phyloP scores from a whole-genome alignment of 2,329 filamentous ascomycete genomes.

The Ceratocystis alfenasii region DNA sequence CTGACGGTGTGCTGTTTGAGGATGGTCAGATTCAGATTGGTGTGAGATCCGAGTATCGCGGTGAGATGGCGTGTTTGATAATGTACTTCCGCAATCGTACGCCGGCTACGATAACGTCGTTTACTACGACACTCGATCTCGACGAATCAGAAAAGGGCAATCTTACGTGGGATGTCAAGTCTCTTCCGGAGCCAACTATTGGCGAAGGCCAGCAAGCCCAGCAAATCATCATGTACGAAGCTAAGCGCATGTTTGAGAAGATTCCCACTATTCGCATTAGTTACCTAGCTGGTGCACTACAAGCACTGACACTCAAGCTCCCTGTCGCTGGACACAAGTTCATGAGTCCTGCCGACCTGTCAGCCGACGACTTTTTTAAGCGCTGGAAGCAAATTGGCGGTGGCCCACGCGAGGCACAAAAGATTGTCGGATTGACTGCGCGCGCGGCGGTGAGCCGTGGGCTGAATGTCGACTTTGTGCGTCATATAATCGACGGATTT shows the following conservation, averaged over 20 bases:
- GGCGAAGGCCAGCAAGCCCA: slow-evolving; percentile 65
- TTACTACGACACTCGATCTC: slow-evolving; percentile 87
- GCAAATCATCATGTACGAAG: slow-evolving; percentile 90
- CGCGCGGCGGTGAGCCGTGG: slow-evolving; percentile 39
- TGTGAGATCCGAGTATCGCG: slow-evolving; percentile 83
- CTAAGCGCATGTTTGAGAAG: slow-evolving; percentile 66
- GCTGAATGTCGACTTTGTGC: slow-evolving; percentile 59
- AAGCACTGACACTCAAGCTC: slow-evolving; percentile 82
- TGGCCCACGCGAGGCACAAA: slow-evolving; percentile 73
- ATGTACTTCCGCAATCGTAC: slow-evolving; percentile 95
- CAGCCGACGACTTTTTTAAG: slow-evolving; percentile 93
- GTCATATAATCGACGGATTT: slow-evolving; percentile 67
- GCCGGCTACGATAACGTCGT: slow-evolving; percentile 69
- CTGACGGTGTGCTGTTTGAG: slow-evolving; percentile 86
- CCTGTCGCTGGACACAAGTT: slow-evolving; percentile 88
- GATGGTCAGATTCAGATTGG: slow-evolving; percentile 90
- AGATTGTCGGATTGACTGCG: slow-evolving; percentile 58
- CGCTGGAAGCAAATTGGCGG: slow-evolving; percentile 97
- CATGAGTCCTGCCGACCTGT: slow-evolving; percentile 82
- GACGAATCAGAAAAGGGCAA: slow-evolving; percentile 52
- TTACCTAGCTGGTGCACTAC: slow-evolving; percentile 84
- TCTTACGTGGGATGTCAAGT: slow-evolving; percentile 77
- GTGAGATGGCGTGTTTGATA: slow-evolving; percentile 90
- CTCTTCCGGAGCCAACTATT: slow-evolving; percentile 73
- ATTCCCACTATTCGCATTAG: slow-evolving; percentile 86